Percentiles rank a stretch among this genome's conserved stretches.
phyloP scores from a whole-genome alignment of 192 early-diverging fungal species.

The Ambispora gerdemannii region DNA sequence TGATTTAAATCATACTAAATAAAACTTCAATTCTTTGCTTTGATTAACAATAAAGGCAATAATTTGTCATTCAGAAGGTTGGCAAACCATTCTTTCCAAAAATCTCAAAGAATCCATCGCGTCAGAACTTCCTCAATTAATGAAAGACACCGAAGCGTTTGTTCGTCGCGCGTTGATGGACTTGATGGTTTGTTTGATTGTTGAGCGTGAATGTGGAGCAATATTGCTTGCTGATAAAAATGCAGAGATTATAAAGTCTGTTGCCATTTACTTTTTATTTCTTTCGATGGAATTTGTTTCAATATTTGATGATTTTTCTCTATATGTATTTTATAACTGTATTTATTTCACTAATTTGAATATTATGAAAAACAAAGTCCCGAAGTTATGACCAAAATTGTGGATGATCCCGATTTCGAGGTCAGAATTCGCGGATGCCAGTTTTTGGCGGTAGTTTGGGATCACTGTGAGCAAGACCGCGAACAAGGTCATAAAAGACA shows the following conservation, averaged over 20 bases:
- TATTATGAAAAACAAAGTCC: no score
- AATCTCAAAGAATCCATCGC: conserved; percentile 36
- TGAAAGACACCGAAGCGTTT: conserved; percentile 51
- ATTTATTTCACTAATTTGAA: no score
- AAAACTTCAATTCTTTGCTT: no score
- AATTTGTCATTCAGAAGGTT: conserved; percentile 45
- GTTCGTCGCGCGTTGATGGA: conserved; percentile 53
- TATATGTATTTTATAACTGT: conserved; percentile 14
- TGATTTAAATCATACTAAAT: no score
- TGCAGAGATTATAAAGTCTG: conserved; percentile 32
- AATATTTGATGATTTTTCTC: neutral
- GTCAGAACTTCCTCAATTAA: conserved; percentile 40
- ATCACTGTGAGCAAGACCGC: conserved; percentile 36
- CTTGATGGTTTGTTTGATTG: conserved; percentile 46
- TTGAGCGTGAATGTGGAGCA: conserved; percentile 45
- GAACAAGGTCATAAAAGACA: conserved; percentile 26
- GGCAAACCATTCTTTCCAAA: conserved; percentile 46
- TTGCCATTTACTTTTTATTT: conserved; percentile 5
- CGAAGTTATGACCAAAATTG: conserved; percentile 36
- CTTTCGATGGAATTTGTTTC: neutral
- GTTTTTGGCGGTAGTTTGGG: conserved; percentile 49
- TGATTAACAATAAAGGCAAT: conserved; percentile 30
- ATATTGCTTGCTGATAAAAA: conserved; percentile 41
- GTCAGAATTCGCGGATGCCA: conserved; percentile 48
- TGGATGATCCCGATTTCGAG: conserved; percentile 53